Percentiles rank a stretch among this genome's conserved stretches.
phyloP scores from a whole-genome alignment of 1,284 basidiomycete species.

The Puccinia horiana region DNA sequence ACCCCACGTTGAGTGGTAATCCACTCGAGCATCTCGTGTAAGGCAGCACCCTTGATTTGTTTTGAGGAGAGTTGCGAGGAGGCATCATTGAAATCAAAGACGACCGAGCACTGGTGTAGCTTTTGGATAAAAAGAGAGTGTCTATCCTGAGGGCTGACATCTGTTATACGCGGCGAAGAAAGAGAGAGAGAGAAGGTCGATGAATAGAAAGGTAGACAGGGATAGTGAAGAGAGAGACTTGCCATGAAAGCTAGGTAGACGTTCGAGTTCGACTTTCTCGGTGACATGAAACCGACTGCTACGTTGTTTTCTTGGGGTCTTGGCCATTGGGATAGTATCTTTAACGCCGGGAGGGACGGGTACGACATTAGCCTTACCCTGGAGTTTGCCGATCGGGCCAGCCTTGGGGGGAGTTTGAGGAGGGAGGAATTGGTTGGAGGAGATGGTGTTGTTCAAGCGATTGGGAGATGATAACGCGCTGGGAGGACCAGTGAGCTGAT shows the following conservation, averaged over 20 bases:
- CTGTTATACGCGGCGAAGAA: slow-evolving; percentile 61
- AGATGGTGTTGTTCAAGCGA: slow-evolving; percentile 61
- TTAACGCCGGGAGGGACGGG: slow-evolving; percentile 63
- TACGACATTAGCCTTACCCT: slow-evolving; percentile 54
- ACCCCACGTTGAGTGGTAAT: slow-evolving; percentile 95
- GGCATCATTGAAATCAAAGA: slow-evolving; percentile 99
- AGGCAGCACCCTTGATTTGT: slow-evolving; percentile 95
- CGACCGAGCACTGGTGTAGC: slow-evolving; percentile 89
- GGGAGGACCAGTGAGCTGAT: slow-evolving; percentile 66
- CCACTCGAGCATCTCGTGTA: slow-evolving; percentile 99
- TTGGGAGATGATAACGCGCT: slow-evolving; percentile 64
- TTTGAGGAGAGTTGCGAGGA: slow-evolving; percentile 93
- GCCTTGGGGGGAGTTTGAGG: slow-evolving; percentile 61
- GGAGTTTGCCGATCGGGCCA: slow-evolving; percentile 60
- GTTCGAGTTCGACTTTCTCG: slow-evolving; percentile 94
- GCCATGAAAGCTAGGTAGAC: slow-evolving; percentile 90
- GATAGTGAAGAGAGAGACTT: slow-evolving; percentile 57
- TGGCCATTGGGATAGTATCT: slow-evolving; percentile 91
- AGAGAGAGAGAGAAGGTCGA: slow-evolving; percentile 43
- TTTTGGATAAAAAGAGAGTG: slow-evolving; percentile 91
- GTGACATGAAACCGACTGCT: slow-evolving; percentile 94
- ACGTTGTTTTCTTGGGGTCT: slow-evolving; percentile 91
- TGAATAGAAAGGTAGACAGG: slow-evolving; percentile 32
- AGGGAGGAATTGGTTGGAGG: slow-evolving; percentile 60
- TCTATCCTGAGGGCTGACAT: slow-evolving; percentile 84